Conservation (phyloP, 2,329 filamentous ascomycete genomes). For the Drechslerella dactyloides region DNA sequence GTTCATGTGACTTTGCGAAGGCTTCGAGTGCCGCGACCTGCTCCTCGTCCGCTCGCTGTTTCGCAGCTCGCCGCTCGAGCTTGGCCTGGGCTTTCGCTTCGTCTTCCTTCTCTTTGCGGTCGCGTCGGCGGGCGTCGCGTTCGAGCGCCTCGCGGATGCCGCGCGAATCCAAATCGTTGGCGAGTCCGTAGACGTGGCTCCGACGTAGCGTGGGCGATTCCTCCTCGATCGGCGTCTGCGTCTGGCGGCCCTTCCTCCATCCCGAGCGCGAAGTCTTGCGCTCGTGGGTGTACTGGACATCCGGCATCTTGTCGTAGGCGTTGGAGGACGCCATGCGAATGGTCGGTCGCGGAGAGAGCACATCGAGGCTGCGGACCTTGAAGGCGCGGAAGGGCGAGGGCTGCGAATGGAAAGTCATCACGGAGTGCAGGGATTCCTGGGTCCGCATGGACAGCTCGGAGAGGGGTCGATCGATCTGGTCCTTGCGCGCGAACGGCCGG, state of each 20-base stretch:
- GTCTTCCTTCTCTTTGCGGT: slow-evolving; percentile 73
- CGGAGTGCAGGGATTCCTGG: slow-evolving; percentile 46
- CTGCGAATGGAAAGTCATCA: slow-evolving; percentile 52
- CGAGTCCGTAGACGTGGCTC: slow-evolving; percentile 69
- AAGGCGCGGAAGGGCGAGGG: slow-evolving; percentile 62
- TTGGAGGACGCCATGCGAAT: slow-evolving; percentile 72
- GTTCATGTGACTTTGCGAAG: slow-evolving; percentile 33
- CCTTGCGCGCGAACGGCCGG: slow-evolving; percentile 44
- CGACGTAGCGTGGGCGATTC: slow-evolving; percentile 64
- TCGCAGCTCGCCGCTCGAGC: slow-evolving; percentile 71
- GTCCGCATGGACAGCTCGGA: slow-evolving; percentile 52
- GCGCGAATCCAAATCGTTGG: slow-evolving; percentile 82
- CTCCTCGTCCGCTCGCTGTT: slow-evolving; percentile 67
- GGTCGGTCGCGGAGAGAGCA: slow-evolving; percentile 84
- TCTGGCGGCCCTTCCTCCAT: slow-evolving; percentile 63
- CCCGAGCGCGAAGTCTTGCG: slow-evolving; percentile 58
- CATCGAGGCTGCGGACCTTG: slow-evolving; percentile 77
- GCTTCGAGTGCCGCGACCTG: slow-evolving; percentile 53
- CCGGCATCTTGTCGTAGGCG: slow-evolving; percentile 63
- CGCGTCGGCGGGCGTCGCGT: slow-evolving; percentile 78
- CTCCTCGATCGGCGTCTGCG: slow-evolving; percentile 66
- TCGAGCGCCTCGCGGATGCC: slow-evolving; percentile 89
- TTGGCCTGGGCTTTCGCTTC: slow-evolving; percentile 71
- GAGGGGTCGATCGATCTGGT: slow-evolving; percentile 46
- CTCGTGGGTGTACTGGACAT: slow-evolving; percentile 62